Conservation (phyloP, 2,329 filamentous ascomycete genomes). For the Rhynchosporium secalis region DNA sequence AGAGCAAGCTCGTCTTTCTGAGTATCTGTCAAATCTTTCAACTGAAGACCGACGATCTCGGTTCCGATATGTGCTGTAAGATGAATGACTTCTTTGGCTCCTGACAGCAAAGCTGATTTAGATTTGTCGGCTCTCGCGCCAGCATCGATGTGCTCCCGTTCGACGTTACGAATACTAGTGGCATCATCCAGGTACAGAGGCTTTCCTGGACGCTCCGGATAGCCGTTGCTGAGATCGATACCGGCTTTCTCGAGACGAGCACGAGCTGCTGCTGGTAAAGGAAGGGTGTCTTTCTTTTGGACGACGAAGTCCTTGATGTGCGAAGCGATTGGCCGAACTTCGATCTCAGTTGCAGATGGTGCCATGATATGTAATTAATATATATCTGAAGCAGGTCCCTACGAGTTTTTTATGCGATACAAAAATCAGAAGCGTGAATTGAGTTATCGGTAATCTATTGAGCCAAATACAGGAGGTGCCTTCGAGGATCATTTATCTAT, state of each 20-base stretch:
- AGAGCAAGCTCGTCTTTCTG: constrained; percentile 47
- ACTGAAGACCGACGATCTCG: constrained; percentile 45
- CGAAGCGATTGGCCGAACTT: constrained; percentile 59
- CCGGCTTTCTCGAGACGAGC: constrained; percentile 65
- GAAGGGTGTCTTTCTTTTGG: constrained; percentile 64
- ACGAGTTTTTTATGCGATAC: neutral
- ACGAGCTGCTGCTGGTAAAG: constrained; percentile 57
- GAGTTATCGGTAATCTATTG: neutral
- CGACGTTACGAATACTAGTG: constrained; percentile 61
- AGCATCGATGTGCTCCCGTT: constrained; percentile 57
- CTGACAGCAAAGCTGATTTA: constrained; percentile 60
- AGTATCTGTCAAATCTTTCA: constrained; percentile 42
- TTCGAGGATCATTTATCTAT: constrained; percentile 5
- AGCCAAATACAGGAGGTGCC: neutral
- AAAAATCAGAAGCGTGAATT: neutral
- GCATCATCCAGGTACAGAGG: constrained; percentile 71
- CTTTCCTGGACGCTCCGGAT: constrained; percentile 67
- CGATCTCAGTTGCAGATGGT: constrained; percentile 33
- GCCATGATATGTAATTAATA: constrained; percentile 45
- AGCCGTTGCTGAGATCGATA: constrained; percentile 68
- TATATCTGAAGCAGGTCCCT: neutral
- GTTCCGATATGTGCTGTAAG: constrained; percentile 44
- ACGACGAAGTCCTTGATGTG: constrained; percentile 63
- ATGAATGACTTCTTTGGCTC: constrained; percentile 63
- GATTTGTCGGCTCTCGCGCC: constrained; percentile 64